Evolutionary conservation across 192 early-diverging fungal genomes (phyloP).

Genomic region (Coemansia sp.): DNA sequence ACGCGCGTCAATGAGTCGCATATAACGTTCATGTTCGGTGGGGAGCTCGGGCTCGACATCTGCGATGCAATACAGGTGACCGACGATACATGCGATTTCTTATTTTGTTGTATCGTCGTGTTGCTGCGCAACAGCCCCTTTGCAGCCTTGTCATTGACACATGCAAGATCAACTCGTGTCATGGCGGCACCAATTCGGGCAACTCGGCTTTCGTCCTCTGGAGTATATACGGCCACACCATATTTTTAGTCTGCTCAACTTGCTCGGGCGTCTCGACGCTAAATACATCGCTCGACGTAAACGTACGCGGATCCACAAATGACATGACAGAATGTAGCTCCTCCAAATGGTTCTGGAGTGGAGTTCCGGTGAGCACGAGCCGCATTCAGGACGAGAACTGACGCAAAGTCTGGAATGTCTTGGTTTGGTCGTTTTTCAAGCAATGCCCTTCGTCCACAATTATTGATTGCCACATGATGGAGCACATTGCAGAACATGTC

Average conservation of each 20-base stretch:
- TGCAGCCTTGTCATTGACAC: constrained; percentile 75
- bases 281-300: constrained; percentile 62
- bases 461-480: constrained; percentile 84
- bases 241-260: constrained; percentile 69
- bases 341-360: constrained; percentile 90
- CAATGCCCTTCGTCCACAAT: constrained; percentile 96
- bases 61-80: constrained; percentile 86
- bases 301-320: constrained; percentile 83
- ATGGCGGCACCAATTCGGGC: constrained; percentile 85
- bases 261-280: constrained; percentile 53
- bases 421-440: constrained; percentile 87
- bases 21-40: constrained; percentile 65
- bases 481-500: constrained; percentile 38
- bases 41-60: constrained; percentile 62
- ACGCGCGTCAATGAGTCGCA: constrained; percentile 77
- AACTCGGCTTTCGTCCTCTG: constrained; percentile 93
- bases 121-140: constrained; percentile 16
- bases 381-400: constrained; percentile 79
- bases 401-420: constrained; percentile 78
- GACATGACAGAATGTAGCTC: constrained; percentile 85
- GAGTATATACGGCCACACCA: constrained; percentile 79
- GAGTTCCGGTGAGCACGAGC: constrained; percentile 94
- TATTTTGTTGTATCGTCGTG: neutral
- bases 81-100: constrained; percentile 57
- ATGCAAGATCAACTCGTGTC: constrained; percentile 90